Base-by-base conservation (phyloP, 495 filamentous ascomycete species). In the Lindgomyces ingoldianus region DNA sequence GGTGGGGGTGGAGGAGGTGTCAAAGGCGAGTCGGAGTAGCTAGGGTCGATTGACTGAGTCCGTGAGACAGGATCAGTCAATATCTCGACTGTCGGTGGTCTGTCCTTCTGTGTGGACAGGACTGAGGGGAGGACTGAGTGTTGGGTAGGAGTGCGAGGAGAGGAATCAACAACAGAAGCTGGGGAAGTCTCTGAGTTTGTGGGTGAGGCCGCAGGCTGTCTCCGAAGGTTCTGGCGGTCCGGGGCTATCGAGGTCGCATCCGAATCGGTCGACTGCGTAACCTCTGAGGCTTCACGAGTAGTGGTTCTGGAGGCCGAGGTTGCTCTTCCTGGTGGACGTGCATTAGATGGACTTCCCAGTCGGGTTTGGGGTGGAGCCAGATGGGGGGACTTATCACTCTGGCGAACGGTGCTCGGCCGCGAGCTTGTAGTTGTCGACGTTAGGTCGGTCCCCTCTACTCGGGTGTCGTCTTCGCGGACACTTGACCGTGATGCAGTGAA, bases 1-100 rank as follows among this genome's bases (percentile, higher is more conserved):
- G 92, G 92, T 0, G 92, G 92, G 2, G 91, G 91, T 3, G 33
- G 33, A 14, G 92, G 91, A 0, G 92, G 92, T 0, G 92, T 92
- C 0, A 90, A 91, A 29, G 89, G 90, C 16, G 78, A 39, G 27
- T 52, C 27, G 21, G 33, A 41, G 48, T 53, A 62, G 22, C 25
- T 47, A 41, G 61, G 22, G 27, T 68, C 57, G 4, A 65, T 54
- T 18, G 67, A 70, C 46, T 69, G 58, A 30, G 48, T 18, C 18
- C 62, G 60, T 36, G 58, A 67, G 26, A 22, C 36, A 33, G 26
- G 44, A 39, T 67, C 67, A 11, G 12, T 51, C 48, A 68, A 27
- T 18, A 76, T 56, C 64, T 67, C 79, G 73, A 64, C 76, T 50
- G 62, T 73, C 6, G 59, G 53, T 18, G 59, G 57, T 22, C 56